Percentiles rank a stretch among this genome's conserved stretches.
phyloP scores from a whole-genome alignment of 768 basidiomycete species.

The Terana coerulea region DNA sequence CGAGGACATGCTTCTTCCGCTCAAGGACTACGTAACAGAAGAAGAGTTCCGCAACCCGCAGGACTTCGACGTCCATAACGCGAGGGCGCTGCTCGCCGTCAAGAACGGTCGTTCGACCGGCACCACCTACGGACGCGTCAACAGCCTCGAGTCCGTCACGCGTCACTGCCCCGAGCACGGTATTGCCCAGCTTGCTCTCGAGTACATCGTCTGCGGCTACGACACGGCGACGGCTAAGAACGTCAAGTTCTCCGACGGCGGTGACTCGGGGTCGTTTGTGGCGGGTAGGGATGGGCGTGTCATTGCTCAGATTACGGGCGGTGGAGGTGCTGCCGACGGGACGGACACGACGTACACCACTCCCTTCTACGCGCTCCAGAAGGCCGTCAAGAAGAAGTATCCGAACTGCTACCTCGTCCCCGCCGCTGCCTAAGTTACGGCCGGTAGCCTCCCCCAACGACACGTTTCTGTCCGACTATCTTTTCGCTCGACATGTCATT shows the following conservation, averaged over 20 bases:
- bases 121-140: constrained; percentile 24
- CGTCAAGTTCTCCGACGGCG: constrained; percentile 16
- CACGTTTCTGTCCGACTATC: too few species aligned
- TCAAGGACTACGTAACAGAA: constrained; percentile 19
- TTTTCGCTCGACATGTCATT: too few species aligned
- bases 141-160: constrained; percentile 18
- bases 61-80: constrained; percentile 20
- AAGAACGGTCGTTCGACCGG: constrained; percentile 23
- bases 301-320: constrained; percentile 26
- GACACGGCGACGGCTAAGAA: constrained; percentile 17
- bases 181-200: constrained; percentile 13
- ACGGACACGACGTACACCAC: constrained; percentile 29
- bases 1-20: constrained; percentile 18
- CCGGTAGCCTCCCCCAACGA: too few species aligned
- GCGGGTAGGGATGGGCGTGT: constrained; percentile 22
- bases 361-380: constrained; percentile 27
- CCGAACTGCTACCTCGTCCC: constrained; percentile 31
- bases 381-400: constrained; percentile 28
- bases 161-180: constrained; percentile 17
- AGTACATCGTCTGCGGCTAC: constrained; percentile 16
- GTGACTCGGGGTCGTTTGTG: constrained; percentile 19
- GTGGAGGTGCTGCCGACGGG: constrained; percentile 25
- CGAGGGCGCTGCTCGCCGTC: constrained; percentile 22
- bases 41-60: constrained; percentile 20
- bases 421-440: constrained; percentile 16